Base-by-base conservation (phyloP, 208 protist species). In the Leishmania tropica region DNA sequence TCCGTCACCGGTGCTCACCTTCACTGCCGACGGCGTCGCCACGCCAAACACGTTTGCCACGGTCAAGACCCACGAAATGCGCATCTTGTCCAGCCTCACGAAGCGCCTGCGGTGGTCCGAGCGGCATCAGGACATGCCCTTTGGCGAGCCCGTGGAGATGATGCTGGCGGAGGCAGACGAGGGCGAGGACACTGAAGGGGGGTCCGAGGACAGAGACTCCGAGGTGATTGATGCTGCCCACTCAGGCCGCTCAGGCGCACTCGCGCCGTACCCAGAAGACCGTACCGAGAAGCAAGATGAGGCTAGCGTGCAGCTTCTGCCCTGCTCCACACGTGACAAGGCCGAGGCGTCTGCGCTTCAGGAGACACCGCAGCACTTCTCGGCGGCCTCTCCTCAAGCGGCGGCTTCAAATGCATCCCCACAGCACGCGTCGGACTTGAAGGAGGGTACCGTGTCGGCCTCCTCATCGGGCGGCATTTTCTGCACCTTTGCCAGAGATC, bases 31-130 rank as follows among this genome's bases (percentile, higher is more conserved):
- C 75, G 86, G 91, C 53, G 86, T 94, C 28, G 85, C 89, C 8
- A 94, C 91, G 2, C 91, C 91, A 15, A 92, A 94, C 75, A 94
- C 89, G 3, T 94, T 94, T 67, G 88, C 88, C 31, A 87, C 80
- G n/a, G 83, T 92, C 24, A 78, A 85, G 37, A 83, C 74, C 21
- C 90, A 90, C 35, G 79, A 89, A 65, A 79, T 67, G 45, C 81
- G 75, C 42, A 84, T 88, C 60, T 68, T 88, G 8, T 85, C 82
- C 1, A 72, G 79, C 47, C 65, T 85, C 53, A 79, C 77, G 37
- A 78, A 79, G 40, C 78, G 82, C 5, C 77, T 85, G 78, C 82
- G 78, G 35, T 53, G 76, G 45, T 81, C 74, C 2, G 78, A 56
- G 42, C 77, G 73, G 47, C 82, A 81, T 47, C 81, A 78, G 70